phyloP scores from a whole-genome alignment of 306 rosid genomes.

The Albizia julibrissin region DNA sequence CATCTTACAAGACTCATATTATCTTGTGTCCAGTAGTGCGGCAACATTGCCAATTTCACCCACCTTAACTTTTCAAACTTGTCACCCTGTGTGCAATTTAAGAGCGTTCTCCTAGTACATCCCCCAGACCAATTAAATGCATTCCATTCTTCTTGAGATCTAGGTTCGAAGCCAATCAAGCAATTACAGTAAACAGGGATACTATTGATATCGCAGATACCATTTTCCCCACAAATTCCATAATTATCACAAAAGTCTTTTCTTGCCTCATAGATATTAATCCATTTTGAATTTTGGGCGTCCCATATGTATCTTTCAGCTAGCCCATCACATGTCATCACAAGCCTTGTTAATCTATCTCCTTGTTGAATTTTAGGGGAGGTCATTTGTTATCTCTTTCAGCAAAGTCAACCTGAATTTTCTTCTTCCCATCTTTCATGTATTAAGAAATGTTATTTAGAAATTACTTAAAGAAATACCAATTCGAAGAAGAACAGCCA shows the following conservation, averaged over 20 bases:
- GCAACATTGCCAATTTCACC: neutral
- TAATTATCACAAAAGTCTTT: neutral
- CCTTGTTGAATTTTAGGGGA: neutral
- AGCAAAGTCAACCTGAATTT: neutral
- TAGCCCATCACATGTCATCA: neutral
- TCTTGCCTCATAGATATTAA: neutral
- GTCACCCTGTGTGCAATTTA: neutral
- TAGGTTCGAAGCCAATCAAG: neutral
- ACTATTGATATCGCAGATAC: neutral
- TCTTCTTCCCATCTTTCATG: neutral
- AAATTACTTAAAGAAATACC: neutral
- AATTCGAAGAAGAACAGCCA: neutral
- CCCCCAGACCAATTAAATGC: neutral
- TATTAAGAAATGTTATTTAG: too few species aligned
- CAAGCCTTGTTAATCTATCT: neutral
- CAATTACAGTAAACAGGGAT: neutral
- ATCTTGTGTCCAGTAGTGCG: neutral
- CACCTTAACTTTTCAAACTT: neutral
- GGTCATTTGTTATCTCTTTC: neutral
- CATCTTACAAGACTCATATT: neutral
- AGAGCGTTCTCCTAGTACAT: neutral
- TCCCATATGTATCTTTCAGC: neutral
- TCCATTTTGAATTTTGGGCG: neutral
- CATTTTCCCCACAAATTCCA: neutral
- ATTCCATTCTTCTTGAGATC: neutral